Evolutionary conservation across 2,329 filamentous ascomycete genomes (phyloP).

Genomic region (Lachnellula occidentalis): DNA sequence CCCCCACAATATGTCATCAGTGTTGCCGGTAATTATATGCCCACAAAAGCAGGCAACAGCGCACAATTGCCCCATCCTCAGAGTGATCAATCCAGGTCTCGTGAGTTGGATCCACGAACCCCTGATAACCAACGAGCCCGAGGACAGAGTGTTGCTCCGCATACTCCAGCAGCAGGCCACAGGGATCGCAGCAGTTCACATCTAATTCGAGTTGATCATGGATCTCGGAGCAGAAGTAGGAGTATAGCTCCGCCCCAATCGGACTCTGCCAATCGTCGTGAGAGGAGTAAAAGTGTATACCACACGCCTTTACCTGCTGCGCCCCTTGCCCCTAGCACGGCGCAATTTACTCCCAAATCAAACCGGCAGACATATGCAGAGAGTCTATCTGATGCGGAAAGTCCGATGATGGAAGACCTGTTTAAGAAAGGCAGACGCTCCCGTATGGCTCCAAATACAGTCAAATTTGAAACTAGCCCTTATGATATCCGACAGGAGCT

Average conservation of each 20-base stretch:
- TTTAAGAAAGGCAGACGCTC: no score
- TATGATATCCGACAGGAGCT: background rate
- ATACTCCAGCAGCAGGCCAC: background rate
- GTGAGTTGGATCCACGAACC: background rate
- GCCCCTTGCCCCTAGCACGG: background rate
- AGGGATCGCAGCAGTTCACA: background rate
- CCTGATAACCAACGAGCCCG: background rate
- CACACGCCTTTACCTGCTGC: background rate
- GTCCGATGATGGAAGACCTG: no score
- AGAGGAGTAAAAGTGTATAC: background rate
- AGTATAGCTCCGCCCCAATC: background rate
- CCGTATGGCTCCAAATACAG: background rate
- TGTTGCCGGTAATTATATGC: background rate
- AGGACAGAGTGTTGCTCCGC: background rate
- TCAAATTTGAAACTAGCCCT: background rate
- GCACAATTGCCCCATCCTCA: background rate
- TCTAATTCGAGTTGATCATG: background rate
- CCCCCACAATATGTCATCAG: background rate
- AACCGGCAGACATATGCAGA: no score
- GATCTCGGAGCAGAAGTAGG: background rate
- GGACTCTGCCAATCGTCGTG: background rate
- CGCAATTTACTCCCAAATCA: background rate
- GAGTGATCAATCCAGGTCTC: background rate
- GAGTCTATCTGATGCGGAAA: no score
- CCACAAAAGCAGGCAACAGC: background rate